Conservation (phyloP, 805 yeast genomes). For the Ogataea angusta region DNA sequence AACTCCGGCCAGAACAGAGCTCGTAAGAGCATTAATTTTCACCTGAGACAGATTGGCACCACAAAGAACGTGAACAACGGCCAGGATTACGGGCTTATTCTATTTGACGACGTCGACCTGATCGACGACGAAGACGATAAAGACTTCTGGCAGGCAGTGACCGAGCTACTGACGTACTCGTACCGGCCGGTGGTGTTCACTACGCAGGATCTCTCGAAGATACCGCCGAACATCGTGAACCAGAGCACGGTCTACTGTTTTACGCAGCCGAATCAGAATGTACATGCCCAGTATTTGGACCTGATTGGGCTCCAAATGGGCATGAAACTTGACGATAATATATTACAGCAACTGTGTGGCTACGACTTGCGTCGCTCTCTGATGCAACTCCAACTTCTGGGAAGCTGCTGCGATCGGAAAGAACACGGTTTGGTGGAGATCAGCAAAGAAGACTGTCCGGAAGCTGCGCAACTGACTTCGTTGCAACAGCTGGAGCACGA, state of each 20-base stretch:
- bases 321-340: slow-evolving; percentile 18
- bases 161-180: slow-evolving; percentile 47
- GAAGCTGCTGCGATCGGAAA: slow-evolving; percentile 18
- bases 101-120: slow-evolving; percentile 84
- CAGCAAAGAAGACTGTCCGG: background rate
- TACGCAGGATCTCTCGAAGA: slow-evolving; percentile 24
- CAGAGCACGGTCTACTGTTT: slow-evolving; percentile 30
- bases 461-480: background rate
- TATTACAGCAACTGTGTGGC: slow-evolving; percentile 16
- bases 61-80: slow-evolving; percentile 68
- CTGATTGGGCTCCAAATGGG: slow-evolving; percentile 28
- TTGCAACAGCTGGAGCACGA: slow-evolving; percentile 1
- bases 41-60: slow-evolving; percentile 75
- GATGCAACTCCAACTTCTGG: slow-evolving; percentile 30
- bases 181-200: slow-evolving; percentile 35
- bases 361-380: slow-evolving; percentile 29
- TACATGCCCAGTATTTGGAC: slow-evolving; percentile 25
- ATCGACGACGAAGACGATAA: slow-evolving; percentile 71
- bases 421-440: slow-evolving; percentile 17
- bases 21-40: slow-evolving; percentile 62
- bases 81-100: slow-evolving; percentile 54
- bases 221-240: slow-evolving; percentile 29
- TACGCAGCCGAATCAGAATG: slow-evolving; percentile 3
- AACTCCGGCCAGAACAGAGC: slow-evolving; percentile 73
- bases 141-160: slow-evolving; percentile 74